Conservation (phyloP, 2,329 filamentous ascomycete genomes). For the Fusarium pseudocircinatum region DNA sequence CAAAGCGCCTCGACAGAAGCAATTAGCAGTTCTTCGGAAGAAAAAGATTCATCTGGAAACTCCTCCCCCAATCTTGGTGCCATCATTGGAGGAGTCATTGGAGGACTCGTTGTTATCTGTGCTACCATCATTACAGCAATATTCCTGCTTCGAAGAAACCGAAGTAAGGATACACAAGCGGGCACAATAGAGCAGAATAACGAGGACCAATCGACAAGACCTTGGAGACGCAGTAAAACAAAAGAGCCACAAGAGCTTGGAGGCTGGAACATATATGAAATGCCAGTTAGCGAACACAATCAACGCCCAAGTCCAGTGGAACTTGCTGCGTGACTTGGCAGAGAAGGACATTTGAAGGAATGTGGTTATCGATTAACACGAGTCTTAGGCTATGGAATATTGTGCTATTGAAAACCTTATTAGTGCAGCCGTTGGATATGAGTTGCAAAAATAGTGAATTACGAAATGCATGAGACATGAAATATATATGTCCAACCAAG, state of each 20-base stretch:
- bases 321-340: neutral
- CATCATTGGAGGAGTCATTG: constrained; percentile 51
- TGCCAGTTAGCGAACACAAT: neutral
- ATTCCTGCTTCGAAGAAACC: constrained; percentile 11
- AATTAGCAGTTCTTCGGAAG: neutral
- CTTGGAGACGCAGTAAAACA: neutral
- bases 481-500: neutral
- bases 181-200: neutral
- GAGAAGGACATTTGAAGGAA: neutral
- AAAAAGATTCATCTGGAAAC: neutral
- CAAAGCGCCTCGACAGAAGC: neutral
- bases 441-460: neutral
- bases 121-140: neutral
- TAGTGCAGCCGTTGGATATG: neutral
- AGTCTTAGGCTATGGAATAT: neutral
- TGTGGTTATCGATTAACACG: neutral
- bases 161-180: neutral
- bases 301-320: neutral
- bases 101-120: constrained; percentile 48
- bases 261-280: neutral
- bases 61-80: constrained; percentile 41
- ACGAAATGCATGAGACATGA: neutral
- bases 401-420: no score
- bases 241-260: neutral
- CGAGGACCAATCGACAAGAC: neutral